Base-by-base conservation (phyloP, 2,329 filamentous ascomycete genomes). In the Colletotrichum nymphaeae region DNA sequence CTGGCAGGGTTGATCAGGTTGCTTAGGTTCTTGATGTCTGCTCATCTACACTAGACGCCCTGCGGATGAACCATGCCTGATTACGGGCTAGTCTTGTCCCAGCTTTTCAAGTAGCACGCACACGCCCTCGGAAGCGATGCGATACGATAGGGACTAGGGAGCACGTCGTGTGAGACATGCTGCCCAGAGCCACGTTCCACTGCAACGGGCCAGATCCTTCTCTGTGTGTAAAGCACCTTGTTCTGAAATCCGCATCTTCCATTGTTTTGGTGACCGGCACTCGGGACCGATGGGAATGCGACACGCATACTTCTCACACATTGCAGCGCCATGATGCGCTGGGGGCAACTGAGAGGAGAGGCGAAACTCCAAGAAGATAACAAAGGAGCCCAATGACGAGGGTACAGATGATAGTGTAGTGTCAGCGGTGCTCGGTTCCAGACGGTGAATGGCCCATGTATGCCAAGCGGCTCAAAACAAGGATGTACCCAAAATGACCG, bases 401-500 rank as follows among this genome's bases (percentile, higher is more conserved):
- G 58, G 58, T 42, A 42, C 16, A 42, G 37, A 42, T 19, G 16
- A 11, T 22, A 42, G 28, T 19, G 42, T 16, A 26, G 28, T 19
- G 55, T 16, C 46, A 16, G 62, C 42, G 52, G 59, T 69, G 70
- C 65, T 72, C 70, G 58, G 70, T 46, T 59, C 26, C 58, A 55
- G 30, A 35, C 62, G 65, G 66, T 72, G 30, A n/a, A 69, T 32
- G 56, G 52, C 64, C 70, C 70, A 65, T 69, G 66, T 65, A n/a
- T 67, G 70, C 70, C 70, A 73, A 73, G 70, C 70, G 70, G 66
- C 66, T 69, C 19, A 65, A 73, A 69, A 68, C 70, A 73, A 64
- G 70, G 70, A 70, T 69, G 59, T 30, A 59, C 70, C 70, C 59
- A 35, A 69, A 60, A 19, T 46, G 55, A 32, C 59, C 66, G 69